Base-by-base conservation (phyloP, 257 asterid genomes). In the Vinca minor region DNA sequence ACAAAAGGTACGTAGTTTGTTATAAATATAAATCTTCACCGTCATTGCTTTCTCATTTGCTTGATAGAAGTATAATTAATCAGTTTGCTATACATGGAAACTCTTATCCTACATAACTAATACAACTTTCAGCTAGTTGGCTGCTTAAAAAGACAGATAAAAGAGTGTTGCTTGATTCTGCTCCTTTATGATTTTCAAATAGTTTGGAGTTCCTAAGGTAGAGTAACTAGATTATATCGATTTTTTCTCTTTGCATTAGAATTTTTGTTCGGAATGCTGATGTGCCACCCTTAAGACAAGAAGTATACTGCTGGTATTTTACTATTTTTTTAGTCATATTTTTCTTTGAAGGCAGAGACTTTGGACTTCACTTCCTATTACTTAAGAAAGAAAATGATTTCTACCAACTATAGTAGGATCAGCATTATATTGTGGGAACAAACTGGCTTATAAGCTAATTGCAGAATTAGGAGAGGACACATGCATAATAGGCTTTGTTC, bases 1-100 rank as follows among this genome's bases (percentile, higher is more conserved):
- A 70, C 97, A 89, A 73, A 93, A 93, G 99, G 97, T 93, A 89
- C 74, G 58, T 28, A 23, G 13, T 14, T 36, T 25, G 39, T 18
- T 11, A 15, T 25, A 31, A 41, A 21, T n/a, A 57, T 10, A 36
- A 21, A 47, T 57, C 64, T 62, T 56, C 31, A 54, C 52, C 38
- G 47, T 55, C 69, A 35, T 69, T 29, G 69, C 67, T 71, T 76
- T 58, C 17, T 2, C 60, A 45, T 36, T 41, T 46, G 52, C 17
- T 18, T 65, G 53, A 36, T 11, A 8, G 55, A 45, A 70, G 36
- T 58, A 14, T 48, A 34, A 48, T 25, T 3, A 34, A 39, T 64
- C 59, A 26, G 21, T 38, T 48, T 32, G 45, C 5, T n/a, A 38
- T 45, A 28, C 15, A 34, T 44, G n/a, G 21, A 45, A 7, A 52